These are phyloP conservation scores for Populus hybrid DNA, from an alignment of 441 rosid species.

Conservation along the genomic window DNA sequence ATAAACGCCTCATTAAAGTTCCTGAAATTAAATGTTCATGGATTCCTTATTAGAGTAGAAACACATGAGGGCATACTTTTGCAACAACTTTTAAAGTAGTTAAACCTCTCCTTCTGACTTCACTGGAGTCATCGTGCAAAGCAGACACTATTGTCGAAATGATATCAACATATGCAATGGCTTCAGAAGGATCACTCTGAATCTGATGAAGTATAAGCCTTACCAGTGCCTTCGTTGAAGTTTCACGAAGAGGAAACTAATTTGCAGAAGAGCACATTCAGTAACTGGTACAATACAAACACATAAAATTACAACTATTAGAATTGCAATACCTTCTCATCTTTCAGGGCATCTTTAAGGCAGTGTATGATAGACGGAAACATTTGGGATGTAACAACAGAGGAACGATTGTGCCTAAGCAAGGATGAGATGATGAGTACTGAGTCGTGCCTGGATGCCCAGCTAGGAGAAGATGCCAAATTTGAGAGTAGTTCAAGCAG, in stretches of 20 bases:
- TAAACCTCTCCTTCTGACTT: conserved; percentile 89
- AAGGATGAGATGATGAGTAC: conserved; percentile 69
- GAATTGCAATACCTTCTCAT: conserved; percentile 72
- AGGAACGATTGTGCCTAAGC: conserved; percentile 69
- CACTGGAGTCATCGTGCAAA: conserved; percentile 94
- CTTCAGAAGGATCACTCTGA: conserved; percentile 52
- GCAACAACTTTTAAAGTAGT: conserved; percentile 81
- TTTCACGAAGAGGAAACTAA: conserved; percentile 92
- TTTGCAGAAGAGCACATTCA: conserved; percentile 28
- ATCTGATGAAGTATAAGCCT: conserved; percentile 74
- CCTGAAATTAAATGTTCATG: not conserved
- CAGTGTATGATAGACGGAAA: conserved; percentile 48
- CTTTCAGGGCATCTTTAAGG: conserved; percentile 69
- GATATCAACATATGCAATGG: conserved; percentile 42
- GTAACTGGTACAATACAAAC: conserved; percentile 5
- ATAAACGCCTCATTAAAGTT: not conserved
- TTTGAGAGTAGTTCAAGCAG: conserved; percentile 51
- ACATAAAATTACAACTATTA: not conserved
- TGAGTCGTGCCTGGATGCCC: conserved; percentile 90
- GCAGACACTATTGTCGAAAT: conserved; percentile 62
- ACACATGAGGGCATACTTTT: conserved; percentile 45
- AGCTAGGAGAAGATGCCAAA: conserved; percentile 53
- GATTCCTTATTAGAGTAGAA: not conserved
- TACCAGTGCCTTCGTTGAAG: conserved; percentile 88
- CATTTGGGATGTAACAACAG: conserved; percentile 38